Evolutionary conservation across 768 basidiomycete genomes (phyloP).

Genomic region (Suillus sp.): DNA sequence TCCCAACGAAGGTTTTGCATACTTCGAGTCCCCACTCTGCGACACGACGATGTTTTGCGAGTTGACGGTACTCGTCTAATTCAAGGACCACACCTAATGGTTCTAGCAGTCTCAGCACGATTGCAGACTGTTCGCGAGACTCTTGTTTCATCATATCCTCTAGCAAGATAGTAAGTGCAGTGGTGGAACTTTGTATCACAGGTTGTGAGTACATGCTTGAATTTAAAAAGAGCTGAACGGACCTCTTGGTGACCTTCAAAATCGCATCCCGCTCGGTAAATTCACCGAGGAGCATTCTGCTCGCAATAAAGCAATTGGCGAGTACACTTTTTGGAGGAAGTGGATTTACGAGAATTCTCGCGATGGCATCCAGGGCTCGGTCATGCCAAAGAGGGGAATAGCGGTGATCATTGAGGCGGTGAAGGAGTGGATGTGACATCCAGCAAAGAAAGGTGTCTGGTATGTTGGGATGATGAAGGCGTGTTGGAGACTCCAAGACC

Average conservation of each 20-base stretch:
- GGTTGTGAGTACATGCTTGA: background rate
- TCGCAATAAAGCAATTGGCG: slow-evolving; percentile 14
- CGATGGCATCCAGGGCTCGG: slow-evolving; percentile 7
- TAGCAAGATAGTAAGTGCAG: slow-evolving; percentile 1
- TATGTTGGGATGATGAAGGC: slow-evolving; percentile 6
- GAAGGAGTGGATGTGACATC: slow-evolving; percentile 14
- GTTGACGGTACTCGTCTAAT: slow-evolving; percentile 11
- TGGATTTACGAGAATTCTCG: slow-evolving; percentile 11
- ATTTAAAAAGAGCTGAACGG: background rate
- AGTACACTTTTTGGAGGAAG: slow-evolving; percentile 8
- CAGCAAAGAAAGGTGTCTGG: slow-evolving; percentile 8
- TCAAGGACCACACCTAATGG: slow-evolving; percentile 11
- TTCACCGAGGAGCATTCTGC: slow-evolving; percentile 10
- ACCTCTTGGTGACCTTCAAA: slow-evolving; percentile 13
- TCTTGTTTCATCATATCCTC: slow-evolving; percentile 7
- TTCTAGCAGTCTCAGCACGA: slow-evolving; percentile 6
- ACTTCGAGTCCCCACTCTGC: slow-evolving; percentile 10
- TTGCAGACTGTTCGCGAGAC: background rate
- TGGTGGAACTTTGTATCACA: background rate
- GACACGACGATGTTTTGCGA: background rate
- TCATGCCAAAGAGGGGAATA: background rate
- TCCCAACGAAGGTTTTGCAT: slow-evolving; percentile 10
- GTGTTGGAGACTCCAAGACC: slow-evolving; percentile 7
- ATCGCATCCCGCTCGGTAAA: slow-evolving; percentile 1
- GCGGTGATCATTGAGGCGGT: slow-evolving; percentile 4